These are phyloP conservation scores for Cryptosporidium meleagridis DNA, from an alignment of 169 alveolate genomes.

Conservation along the genomic window DNA sequence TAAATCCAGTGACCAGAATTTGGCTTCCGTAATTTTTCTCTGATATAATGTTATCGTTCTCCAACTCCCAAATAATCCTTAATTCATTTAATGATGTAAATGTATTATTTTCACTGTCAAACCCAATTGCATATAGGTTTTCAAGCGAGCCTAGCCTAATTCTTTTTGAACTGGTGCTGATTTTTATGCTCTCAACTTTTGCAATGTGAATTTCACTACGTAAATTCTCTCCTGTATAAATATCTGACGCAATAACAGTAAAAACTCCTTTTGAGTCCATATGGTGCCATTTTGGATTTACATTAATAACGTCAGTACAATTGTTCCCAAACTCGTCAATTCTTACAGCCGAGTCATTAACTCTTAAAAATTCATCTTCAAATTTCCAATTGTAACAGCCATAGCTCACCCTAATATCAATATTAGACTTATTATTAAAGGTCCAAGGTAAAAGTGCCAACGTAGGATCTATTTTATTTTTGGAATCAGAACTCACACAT, in stretches of 20 bases:
- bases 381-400: conserved; percentile 57
- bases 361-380: conserved; percentile 26
- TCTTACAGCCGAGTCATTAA: neutral
- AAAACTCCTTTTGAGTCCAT: conserved; percentile 32
- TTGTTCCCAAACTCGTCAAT: conserved; percentile 38
- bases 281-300: conserved; percentile 39
- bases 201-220: conserved; percentile 73
- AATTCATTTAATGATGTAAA: conserved; percentile 42
- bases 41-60: conserved; percentile 29
- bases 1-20: conserved; percentile 57
- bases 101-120: conserved; percentile 50
- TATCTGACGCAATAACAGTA: conserved; percentile 32
- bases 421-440: conserved; percentile 21
- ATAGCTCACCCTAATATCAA: conserved; percentile 23
- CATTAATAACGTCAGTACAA: conserved; percentile 24
- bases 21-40: conserved; percentile 24
- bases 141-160: conserved; percentile 58
- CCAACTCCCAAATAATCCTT: conserved; percentile 47
- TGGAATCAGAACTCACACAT: conserved; percentile 55
- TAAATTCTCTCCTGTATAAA: conserved; percentile 42
- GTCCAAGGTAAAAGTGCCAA: conserved; percentile 70
- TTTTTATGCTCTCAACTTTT: conserved; percentile 53
- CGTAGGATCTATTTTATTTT: conserved; percentile 46
- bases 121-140: conserved; percentile 53
- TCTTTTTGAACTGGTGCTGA: conserved; percentile 70